Evolutionary conservation across 192 early-diverging fungal species (phyloP).

Genomic region (Rhizophagus sp.): DNA sequence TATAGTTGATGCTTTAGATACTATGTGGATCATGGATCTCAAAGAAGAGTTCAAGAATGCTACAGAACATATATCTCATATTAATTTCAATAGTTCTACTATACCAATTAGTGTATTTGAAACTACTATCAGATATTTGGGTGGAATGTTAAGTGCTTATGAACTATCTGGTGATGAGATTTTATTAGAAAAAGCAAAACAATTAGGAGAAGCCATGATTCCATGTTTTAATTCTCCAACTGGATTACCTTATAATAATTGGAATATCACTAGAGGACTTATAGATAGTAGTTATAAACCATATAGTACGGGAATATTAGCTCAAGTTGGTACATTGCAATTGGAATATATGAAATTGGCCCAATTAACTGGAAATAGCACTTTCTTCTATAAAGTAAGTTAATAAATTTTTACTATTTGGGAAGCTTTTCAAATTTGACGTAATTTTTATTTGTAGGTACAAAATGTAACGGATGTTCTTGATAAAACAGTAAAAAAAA

Average conservation of each 20-base stretch:
- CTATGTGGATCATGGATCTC: slow-evolving; percentile 83
- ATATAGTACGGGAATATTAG: slow-evolving; percentile 38
- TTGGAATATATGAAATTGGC: slow-evolving; percentile 88
- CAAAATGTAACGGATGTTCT: slow-evolving; percentile 59
- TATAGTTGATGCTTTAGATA: slow-evolving; percentile 87
- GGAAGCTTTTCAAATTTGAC: not conserved
- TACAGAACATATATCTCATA: slow-evolving; percentile 58
- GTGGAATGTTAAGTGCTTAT: slow-evolving; percentile 82
- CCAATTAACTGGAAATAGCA: slow-evolving; percentile 71
- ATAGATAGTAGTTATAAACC: not conserved
- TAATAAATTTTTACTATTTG: not conserved
- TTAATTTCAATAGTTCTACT: slow-evolving; percentile 55
- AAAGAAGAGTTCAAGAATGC: slow-evolving; percentile 79
- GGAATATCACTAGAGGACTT: slow-evolving; percentile 48
- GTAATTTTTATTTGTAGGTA: slow-evolving; percentile 41
- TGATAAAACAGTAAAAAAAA: slow-evolving; percentile 38
- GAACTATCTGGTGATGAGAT: slow-evolving; percentile 73
- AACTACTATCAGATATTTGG: slow-evolving; percentile 74
- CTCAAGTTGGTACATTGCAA: slow-evolving; percentile 78
- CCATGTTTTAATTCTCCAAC: slow-evolving; percentile 73
- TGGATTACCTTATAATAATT: slow-evolving; percentile 71
- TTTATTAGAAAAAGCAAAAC: slow-evolving; percentile 68
- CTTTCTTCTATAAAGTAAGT: slow-evolving; percentile 62
- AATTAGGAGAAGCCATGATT: slow-evolving; percentile 67
- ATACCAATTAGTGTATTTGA: slow-evolving; percentile 77